A percentile compares a stretch with the other conserved stretches of the same genome.
Evolutionary conservation across 2,329 filamentous ascomycete genomes (phyloP).

Genomic region (Claviceps humidiphila): DNA sequence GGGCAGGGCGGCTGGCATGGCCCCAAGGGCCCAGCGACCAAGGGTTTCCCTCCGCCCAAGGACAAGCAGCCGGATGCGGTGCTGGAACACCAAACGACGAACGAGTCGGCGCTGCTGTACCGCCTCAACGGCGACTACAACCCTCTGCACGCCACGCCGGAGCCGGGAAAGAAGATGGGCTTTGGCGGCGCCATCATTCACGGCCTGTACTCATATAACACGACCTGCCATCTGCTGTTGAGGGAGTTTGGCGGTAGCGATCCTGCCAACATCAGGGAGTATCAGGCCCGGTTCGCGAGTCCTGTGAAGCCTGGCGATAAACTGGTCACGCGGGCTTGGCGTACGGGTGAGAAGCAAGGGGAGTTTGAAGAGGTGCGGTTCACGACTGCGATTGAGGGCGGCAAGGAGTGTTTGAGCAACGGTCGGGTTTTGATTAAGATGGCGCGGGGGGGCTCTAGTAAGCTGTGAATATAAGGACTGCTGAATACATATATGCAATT

Average conservation of each 20-base stretch:
- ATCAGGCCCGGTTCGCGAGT: slow-evolving; percentile 76
- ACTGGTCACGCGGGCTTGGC: slow-evolving; percentile 71
- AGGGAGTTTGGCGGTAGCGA: slow-evolving; percentile 62
- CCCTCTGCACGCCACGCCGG: slow-evolving; percentile 76
- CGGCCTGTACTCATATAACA: slow-evolving; percentile 81
- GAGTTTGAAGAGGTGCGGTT: slow-evolving; percentile 76
- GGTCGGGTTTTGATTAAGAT: slow-evolving; percentile 67
- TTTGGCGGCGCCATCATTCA: slow-evolving; percentile 85
- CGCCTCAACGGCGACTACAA: slow-evolving; percentile 90
- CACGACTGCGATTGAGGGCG: slow-evolving; percentile 60
- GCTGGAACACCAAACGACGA: slow-evolving; percentile 55
- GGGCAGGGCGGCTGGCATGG: slow-evolving; percentile 75
- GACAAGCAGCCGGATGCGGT: slow-evolving; percentile 60
- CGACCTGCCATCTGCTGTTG: slow-evolving; percentile 58
- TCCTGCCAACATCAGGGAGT: slow-evolving; percentile 72
- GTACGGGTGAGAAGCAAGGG: slow-evolving; percentile 50
- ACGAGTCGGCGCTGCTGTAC: slow-evolving; percentile 64
- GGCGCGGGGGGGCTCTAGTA: slow-evolving; percentile 42
- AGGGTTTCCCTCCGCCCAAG: slow-evolving; percentile 65
- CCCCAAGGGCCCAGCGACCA: slow-evolving; percentile 72
- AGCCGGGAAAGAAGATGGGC: slow-evolving; percentile 78
- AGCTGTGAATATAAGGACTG: slow-evolving; percentile 34
- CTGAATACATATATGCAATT: too few relatives aligned
- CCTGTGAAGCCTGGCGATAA: slow-evolving; percentile 77
- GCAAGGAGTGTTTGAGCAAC: slow-evolving; percentile 79